Percentiles rank a stretch among this genome's conserved stretches.
Conservation (phyloP, 768 basidiomycete genomes). For the Phanerochaete carnosa region DNA sequence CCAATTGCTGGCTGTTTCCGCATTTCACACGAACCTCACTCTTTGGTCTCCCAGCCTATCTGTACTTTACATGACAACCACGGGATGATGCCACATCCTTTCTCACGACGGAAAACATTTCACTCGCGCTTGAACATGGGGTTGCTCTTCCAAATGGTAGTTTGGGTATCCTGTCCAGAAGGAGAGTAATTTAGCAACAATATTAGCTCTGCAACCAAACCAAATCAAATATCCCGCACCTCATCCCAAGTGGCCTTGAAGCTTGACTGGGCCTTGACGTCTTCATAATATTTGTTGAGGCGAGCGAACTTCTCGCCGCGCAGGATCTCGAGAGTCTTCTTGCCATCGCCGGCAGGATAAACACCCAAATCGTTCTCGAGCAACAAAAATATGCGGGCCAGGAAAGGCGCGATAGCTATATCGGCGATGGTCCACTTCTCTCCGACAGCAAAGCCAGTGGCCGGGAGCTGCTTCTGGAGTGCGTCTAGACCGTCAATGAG, state of each 20-base stretch:
- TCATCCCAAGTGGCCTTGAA: slow-evolving; percentile 29
- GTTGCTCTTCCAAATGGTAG: background rate
- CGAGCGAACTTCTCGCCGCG: slow-evolving; percentile 44
- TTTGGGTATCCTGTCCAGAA: background rate
- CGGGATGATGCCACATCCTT: background rate
- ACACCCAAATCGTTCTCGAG: slow-evolving; percentile 47
- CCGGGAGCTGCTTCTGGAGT: slow-evolving; percentile 41
- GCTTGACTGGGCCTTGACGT: slow-evolving; percentile 46
- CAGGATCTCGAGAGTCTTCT: slow-evolving; percentile 34
- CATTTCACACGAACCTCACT: no score
- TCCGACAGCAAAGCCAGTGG: slow-evolving; percentile 36
- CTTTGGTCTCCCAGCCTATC: no score
- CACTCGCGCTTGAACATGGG: background rate
- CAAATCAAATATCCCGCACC: background rate
- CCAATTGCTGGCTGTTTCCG: no score
- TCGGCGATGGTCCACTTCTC: slow-evolving; percentile 36
- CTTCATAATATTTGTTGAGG: slow-evolving; percentile 42
- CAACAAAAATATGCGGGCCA: slow-evolving; percentile 42
- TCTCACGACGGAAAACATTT: background rate
- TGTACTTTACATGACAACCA: no score
- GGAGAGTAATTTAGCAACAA: no score
- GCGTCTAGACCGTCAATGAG: slow-evolving; percentile 41
- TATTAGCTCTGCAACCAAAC: no score
- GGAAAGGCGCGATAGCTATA: slow-evolving; percentile 53
- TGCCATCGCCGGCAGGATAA: slow-evolving; percentile 36